Evolutionary conservation across 106 monocot species (phyloP), one percentile per base, ranked within the genome.

Genomic region (Apostasia ramifera): DNA sequence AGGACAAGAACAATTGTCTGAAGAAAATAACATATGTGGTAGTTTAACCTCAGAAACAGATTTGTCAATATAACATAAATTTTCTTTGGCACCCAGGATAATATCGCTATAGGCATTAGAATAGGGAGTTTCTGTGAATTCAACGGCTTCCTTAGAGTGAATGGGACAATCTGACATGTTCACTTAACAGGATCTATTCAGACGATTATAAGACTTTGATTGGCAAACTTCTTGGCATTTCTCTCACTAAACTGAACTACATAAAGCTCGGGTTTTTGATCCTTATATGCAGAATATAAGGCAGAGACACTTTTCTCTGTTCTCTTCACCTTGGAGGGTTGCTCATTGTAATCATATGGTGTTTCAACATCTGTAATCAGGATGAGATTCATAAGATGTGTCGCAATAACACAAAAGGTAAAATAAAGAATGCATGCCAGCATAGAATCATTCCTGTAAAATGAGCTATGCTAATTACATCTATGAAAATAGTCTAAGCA

Each of bases 11-110:
- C 71, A 42, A 66, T 79, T 70, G 55, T 76, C 59, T 47, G 55
- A 74, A 57, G 75, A 80, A 10, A 67, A 53, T n/a, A 72, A 70
- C 67, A 63, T 80, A 49, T 84, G 71, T 50, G 84, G 68, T 2
- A 26, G 53, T 67, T 80, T 67, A 63, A 82, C 59, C 43, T 86
- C 80, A 55, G 76, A 67, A 49, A 82, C 69, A 63, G 63, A 63
- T 56, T 82, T 84, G 42, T 83, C 82, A 70, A 47, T 61, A 43
- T 58, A 84, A 43, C 73, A 68, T 45, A 70, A 54, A 44, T 57
- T 46, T 56, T 73, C 73, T 71, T 67, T 49, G 26, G 45, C 48
- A 47, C 13, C 37, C 50, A 47, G 13, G 47, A 7, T 47, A 61
- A 45, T 48, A 13, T 77, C 67, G 69, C 46, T 8, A 12, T 55